phyloP scores from a whole-genome alignment of 2,329 filamentous ascomycete species.

The Diaporthe helianthi region DNA sequence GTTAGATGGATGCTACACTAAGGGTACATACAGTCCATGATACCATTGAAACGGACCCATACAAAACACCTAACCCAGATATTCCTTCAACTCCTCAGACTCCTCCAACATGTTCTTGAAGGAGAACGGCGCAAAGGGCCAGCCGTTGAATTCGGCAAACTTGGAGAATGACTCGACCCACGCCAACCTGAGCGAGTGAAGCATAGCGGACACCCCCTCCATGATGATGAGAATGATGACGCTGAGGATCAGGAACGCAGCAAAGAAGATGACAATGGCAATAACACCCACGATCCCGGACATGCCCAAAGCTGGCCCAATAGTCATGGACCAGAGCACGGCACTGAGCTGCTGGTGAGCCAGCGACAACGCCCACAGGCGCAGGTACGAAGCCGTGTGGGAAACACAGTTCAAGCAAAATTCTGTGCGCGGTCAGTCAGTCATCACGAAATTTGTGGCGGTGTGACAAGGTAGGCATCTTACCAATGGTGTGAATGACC shows the following conservation, averaged over 20 bases:
- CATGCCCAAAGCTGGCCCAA: conserved; percentile 75
- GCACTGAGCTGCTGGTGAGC: conserved; percentile 97
- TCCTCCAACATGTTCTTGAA: conserved; percentile 87
- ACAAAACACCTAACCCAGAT: conserved; percentile 49
- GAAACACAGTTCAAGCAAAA: conserved; percentile 99
- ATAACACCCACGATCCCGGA: conserved; percentile 75
- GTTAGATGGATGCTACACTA: conserved; percentile 26
- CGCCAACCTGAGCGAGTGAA: conserved; percentile 88
- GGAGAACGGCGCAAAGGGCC: conserved; percentile 87
- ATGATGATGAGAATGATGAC: conserved; percentile 80
- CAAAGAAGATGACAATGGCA: conserved; percentile 83
- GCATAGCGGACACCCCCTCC: conserved; percentile 96
- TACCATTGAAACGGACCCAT: conserved; percentile 18
- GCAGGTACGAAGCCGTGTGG: conserved; percentile 97
- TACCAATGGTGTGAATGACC: conserved; percentile 97
- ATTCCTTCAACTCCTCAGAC: conserved; percentile 69
- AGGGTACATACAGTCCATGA: conserved; percentile 29
- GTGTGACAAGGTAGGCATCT: conserved; percentile 44
- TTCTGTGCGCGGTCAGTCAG: conserved; percentile 62
- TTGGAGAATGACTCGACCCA: conserved; percentile 99
- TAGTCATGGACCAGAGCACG: conserved; percentile 96
- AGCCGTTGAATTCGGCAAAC: conserved; percentile 90
- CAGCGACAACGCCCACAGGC: conserved; percentile 96
- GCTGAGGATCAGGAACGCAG: conserved; percentile 86
- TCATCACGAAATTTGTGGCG: not conserved